phyloP scores from a whole-genome alignment of 257 asterid species.

The Phtheirospermum japonicum region DNA sequence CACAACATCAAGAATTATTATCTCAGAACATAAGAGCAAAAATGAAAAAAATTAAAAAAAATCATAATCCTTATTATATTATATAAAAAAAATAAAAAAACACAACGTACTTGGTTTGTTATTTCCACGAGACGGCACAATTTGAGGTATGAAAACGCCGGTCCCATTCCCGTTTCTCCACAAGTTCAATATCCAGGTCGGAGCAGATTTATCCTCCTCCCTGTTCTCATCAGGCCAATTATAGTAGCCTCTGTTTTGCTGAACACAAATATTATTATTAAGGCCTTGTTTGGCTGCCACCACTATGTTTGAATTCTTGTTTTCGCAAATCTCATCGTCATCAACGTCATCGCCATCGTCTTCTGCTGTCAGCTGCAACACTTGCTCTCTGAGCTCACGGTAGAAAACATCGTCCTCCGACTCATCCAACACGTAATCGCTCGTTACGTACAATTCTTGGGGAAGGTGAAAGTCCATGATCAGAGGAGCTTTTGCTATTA shows the following conservation, averaged over 20 bases:
- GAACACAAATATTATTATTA: not conserved
- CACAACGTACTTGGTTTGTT: slow-evolving; percentile 46
- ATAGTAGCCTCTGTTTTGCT: slow-evolving; percentile 18
- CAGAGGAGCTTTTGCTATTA: slow-evolving; percentile 4
- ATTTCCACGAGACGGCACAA: slow-evolving; percentile 39
- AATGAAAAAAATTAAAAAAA: not conserved
- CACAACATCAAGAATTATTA: slow-evolving; percentile 9
- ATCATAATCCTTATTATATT: not conserved
- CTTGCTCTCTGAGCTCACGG: slow-evolving; percentile 48
- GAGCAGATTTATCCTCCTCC: slow-evolving; percentile 36
- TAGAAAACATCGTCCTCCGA: slow-evolving; percentile 56
- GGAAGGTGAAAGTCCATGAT: slow-evolving; percentile 40
- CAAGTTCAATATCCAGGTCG: slow-evolving; percentile 49
- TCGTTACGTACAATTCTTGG: slow-evolving; percentile 24
- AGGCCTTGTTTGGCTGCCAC: slow-evolving; percentile 19
- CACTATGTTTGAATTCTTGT: slow-evolving; percentile 11
- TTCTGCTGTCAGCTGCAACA: slow-evolving; percentile 52
- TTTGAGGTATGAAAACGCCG: slow-evolving; percentile 86
- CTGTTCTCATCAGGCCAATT: slow-evolving; percentile 25
- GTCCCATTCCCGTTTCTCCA: slow-evolving; percentile 77
- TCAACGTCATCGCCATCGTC: slow-evolving; percentile 49
- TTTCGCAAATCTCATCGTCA: not conserved
- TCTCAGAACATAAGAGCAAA: not conserved
- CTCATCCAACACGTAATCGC: slow-evolving; percentile 30
- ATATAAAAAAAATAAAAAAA: too few relatives aligned